phyloP scores from a whole-genome alignment of 768 basidiomycete genomes.

The Russula sp. region DNA sequence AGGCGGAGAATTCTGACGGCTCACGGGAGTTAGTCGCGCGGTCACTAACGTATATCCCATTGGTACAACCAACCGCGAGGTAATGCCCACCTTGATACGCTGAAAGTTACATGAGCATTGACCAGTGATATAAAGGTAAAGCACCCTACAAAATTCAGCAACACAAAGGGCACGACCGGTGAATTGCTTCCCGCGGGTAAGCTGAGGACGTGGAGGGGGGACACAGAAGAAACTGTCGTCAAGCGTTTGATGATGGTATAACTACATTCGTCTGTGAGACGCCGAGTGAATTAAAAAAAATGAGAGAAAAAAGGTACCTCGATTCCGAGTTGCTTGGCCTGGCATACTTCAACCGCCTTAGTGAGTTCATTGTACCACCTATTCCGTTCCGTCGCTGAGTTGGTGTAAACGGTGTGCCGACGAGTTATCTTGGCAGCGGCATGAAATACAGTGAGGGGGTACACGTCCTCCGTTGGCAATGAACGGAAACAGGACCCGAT shows the following conservation, averaged over 20 bases:
- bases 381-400: neutral
- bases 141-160: neutral
- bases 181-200: neutral
- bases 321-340: neutral
- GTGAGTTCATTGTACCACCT: neutral
- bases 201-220: neutral
- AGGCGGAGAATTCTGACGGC: neutral
- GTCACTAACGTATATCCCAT: neutral
- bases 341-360: neutral
- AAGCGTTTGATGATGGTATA: neutral
- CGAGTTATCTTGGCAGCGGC: neutral
- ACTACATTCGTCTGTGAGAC: neutral
- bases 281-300: neutral
- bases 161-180: neutral
- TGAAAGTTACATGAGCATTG: neutral
- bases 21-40: neutral
- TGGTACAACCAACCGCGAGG: neutral
- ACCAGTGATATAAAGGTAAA: neutral
- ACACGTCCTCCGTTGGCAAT: neutral
- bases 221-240: neutral
- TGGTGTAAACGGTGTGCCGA: neutral
- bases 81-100: neutral
- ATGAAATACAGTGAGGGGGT: neutral
- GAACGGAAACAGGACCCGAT: neutral
- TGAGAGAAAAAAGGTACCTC: slow-evolving; percentile 40